These are phyloP conservation scores for Daedaleopsis sinensis DNA, from an alignment of 768 basidiomycete genomes.

Conservation along the genomic window DNA sequence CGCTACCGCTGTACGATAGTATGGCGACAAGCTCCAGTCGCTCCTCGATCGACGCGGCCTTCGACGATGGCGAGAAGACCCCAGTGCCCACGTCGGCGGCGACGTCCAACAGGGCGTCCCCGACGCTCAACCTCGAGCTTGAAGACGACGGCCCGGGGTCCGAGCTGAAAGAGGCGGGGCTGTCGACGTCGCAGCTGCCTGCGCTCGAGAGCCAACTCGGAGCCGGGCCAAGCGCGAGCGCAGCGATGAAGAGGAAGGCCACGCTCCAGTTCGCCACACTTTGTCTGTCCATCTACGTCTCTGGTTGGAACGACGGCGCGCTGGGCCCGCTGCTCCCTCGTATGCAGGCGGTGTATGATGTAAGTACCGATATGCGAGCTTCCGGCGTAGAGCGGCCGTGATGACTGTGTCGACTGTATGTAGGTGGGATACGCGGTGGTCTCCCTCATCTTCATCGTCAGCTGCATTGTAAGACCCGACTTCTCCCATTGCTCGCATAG, in stretches of 20 bases:
- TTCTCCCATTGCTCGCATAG: not conserved
- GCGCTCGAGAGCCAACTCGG: conserved; percentile 1
- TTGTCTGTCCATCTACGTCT: conserved; percentile 57
- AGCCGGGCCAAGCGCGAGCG: not conserved
- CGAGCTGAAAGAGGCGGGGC: too few relatives aligned
- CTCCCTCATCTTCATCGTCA: conserved; percentile 60
- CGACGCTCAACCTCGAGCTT: not conserved
- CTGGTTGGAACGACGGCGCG: conserved; percentile 79
- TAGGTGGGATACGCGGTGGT: conserved; percentile 54
- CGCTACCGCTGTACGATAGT: not conserved
- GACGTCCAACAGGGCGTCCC: not conserved
- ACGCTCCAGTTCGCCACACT: conserved; percentile 53
- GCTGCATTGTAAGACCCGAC: conserved; percentile 37
- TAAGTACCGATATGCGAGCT: conserved; percentile 16
- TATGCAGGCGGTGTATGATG: conserved; percentile 58
- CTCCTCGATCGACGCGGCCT: not conserved
- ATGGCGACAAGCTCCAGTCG: not conserved
- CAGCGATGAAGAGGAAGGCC: conserved; percentile 9
- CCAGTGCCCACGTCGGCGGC: not conserved
- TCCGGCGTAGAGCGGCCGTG: too few relatives aligned
- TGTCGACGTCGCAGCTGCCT: not conserved
- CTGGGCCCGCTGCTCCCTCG: conserved; percentile 73
- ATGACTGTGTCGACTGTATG: not conserved
- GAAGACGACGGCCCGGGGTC: too few relatives aligned
- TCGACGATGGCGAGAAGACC: not conserved